Conservation (phyloP, 805 yeast species). For the Yarrowia deformans region DNA sequence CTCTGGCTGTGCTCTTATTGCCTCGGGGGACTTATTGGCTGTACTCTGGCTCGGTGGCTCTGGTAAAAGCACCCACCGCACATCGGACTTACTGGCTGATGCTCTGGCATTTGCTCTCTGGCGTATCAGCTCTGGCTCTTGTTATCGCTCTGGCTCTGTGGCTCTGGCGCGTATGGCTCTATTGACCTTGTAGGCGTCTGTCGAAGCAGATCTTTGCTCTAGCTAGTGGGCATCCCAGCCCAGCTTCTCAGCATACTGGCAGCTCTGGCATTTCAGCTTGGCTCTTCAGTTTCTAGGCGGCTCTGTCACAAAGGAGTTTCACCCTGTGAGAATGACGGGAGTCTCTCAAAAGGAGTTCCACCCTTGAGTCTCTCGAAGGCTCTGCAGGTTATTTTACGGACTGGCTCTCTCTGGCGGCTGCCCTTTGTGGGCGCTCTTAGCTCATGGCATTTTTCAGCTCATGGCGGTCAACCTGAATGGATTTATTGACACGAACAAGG, state of each 20-base stretch:
- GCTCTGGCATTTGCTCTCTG: not conserved
- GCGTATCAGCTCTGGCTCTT: not conserved
- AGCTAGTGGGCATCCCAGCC: not conserved
- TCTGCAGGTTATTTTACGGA: not conserved
- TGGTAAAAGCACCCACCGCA: too few relatives aligned
- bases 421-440: not conserved
- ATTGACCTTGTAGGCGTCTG: too few relatives aligned
- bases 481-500: not conserved
- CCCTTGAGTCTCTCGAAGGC: not conserved
- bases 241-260: not conserved
- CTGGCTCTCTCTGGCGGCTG: conserved; percentile 18
- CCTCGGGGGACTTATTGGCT: not conserved
- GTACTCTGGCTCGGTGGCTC: too few relatives aligned
- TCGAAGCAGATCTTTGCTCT: not conserved
- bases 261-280: not conserved
- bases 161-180: not conserved
- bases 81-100: too few relatives aligned
- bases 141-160: not conserved
- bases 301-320: too few relatives aligned
- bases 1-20: not conserved
- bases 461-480: conserved; percentile 9
- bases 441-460: conserved; percentile 11
- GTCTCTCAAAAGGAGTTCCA: too few relatives aligned
- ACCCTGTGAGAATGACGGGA: too few relatives aligned
- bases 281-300: conserved; percentile 5